phyloP scores from a whole-genome alignment of 371 early-diverging fungal genomes.

The Mortierella sp. region DNA sequence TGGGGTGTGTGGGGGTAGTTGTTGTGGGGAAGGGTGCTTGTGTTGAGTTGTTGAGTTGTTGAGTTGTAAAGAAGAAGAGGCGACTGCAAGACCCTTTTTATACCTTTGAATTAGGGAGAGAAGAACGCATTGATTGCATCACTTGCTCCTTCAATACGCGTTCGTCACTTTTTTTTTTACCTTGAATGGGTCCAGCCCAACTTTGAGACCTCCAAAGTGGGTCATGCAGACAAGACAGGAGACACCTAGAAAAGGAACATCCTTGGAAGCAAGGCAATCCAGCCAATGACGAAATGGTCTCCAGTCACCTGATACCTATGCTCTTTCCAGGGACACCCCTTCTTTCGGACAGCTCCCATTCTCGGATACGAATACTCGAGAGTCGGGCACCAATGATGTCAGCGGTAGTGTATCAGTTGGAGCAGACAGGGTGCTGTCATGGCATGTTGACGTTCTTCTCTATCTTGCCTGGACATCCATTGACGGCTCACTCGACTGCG shows the following conservation, averaged over 20 bases:
- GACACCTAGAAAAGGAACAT: neutral
- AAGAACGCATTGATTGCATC: slow-evolving; percentile 1
- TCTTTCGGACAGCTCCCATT: neutral
- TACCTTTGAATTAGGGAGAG: neutral
- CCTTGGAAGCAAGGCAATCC: neutral
- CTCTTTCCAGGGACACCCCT: neutral
- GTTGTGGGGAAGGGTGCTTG: neutral
- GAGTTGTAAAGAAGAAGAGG: neutral
- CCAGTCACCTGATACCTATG: slow-evolving; percentile 8
- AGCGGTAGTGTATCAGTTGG: neutral
- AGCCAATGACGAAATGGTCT: neutral
- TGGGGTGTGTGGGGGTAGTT: neutral
- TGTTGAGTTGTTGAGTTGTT: neutral
- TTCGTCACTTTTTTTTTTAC: neutral
- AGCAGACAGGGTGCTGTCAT: neutral
- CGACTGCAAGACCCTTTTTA: too few relatives aligned
- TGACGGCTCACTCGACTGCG: neutral
- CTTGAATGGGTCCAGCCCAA: neutral
- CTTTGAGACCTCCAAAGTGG: neutral
- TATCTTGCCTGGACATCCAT: too few relatives aligned
- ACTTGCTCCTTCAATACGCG: neutral
- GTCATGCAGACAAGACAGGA: neutral
- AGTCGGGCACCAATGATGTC: neutral
- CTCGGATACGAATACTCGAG: neutral
- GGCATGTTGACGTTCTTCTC: neutral